phyloP scores from a whole-genome alignment of 768 basidiomycete species.

The Suillus subluteus region DNA sequence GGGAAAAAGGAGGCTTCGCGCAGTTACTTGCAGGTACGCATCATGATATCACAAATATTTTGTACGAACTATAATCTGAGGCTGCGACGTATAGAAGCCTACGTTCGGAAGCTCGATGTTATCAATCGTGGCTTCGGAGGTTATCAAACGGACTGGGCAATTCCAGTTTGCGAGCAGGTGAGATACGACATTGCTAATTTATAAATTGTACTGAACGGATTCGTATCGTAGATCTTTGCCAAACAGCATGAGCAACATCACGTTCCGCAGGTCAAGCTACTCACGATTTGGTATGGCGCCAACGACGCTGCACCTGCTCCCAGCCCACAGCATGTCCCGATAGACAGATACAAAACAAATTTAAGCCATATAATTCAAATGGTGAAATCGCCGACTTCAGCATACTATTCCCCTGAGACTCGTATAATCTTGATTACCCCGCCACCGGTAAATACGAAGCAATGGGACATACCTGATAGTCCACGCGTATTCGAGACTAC shows the following conservation, averaged over 20 bases:
- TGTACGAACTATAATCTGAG: constrained; percentile 2
- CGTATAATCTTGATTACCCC: constrained; percentile 82
- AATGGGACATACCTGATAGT: constrained; percentile 36
- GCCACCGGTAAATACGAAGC: constrained; percentile 75
- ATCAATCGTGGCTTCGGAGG: constrained; percentile 84
- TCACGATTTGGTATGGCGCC: constrained; percentile 88
- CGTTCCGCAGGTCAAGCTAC: constrained; percentile 65
- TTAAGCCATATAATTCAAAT: constrained; percentile 63
- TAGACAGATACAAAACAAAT: constrained; percentile 65
- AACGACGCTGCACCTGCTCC: constrained; percentile 80
- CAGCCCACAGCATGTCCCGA: constrained; percentile 76
- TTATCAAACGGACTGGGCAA: constrained; percentile 86
- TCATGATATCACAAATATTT: neutral
- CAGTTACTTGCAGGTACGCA: constrained; percentile 56
- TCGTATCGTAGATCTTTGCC: constrained; percentile 59
- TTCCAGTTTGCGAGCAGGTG: constrained; percentile 80
- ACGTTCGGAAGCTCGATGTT: constrained; percentile 82
- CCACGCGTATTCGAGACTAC: constrained; percentile 65
- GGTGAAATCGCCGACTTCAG: constrained; percentile 63
- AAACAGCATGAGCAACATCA: constrained; percentile 48
- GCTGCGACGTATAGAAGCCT: constrained; percentile 54
- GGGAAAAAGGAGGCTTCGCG: constrained; percentile 64
- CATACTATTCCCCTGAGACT: constrained; percentile 71
- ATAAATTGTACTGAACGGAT: neutral
- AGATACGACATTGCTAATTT: neutral